These are phyloP conservation scores for Theileria parva DNA, from an alignment of 169 alveolate genomes.

Conservation along the genomic window DNA sequence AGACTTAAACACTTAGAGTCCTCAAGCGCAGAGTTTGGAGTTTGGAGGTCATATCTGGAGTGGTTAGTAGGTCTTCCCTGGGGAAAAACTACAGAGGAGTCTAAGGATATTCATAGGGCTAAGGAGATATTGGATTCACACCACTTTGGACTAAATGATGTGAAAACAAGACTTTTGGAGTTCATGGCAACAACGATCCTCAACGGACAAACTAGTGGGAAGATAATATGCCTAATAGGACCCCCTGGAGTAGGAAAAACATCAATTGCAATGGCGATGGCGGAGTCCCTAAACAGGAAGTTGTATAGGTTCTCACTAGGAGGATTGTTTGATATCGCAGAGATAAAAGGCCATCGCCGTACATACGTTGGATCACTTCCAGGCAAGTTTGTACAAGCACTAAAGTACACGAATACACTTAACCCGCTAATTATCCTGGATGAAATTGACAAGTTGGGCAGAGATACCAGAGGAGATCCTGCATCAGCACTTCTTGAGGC, in stretches of 20 bases:
- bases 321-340: constrained; percentile 91
- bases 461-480: constrained; percentile 89
- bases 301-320: constrained; percentile 85
- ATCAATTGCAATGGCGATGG: constrained; percentile 88
- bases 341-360: constrained; percentile 91
- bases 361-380: constrained; percentile 96
- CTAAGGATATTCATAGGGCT: constrained; percentile 50
- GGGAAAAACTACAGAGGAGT: constrained; percentile 76
- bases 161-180: constrained; percentile 89
- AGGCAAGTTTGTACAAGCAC: constrained; percentile 87
- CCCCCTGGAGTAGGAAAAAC: constrained; percentile 98
- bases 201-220: constrained; percentile 81
- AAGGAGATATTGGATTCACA: constrained; percentile 78
- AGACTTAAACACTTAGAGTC: constrained; percentile 73
- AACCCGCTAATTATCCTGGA: constrained; percentile 89
- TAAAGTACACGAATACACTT: constrained; percentile 79
- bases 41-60: constrained; percentile 79
- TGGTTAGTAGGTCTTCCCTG: constrained; percentile 83
- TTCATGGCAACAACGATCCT: constrained; percentile 86
- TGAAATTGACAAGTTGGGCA: constrained; percentile 90
- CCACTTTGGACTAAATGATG: constrained; percentile 91
- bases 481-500: constrained; percentile 90
- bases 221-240: constrained; percentile 91
- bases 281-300: constrained; percentile 86
- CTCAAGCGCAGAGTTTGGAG: constrained; percentile 73